phyloP scores from a whole-genome alignment of 2,329 filamentous ascomycete species.

The Cercospora brassicicola region DNA sequence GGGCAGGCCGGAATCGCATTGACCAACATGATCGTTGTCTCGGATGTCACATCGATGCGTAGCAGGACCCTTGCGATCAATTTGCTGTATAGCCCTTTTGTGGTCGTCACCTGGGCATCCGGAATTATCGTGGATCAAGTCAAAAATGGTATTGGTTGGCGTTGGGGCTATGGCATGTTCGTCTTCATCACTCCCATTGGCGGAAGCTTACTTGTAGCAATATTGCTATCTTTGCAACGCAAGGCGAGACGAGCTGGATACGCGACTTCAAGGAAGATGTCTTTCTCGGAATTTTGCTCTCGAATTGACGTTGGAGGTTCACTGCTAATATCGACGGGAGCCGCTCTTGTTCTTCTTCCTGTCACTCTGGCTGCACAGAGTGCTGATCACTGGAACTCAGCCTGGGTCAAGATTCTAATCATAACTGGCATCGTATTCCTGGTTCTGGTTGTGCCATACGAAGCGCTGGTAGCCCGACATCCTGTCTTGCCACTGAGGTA shows the following conservation, averaged over 20 bases:
- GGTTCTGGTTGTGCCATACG: slow-evolving; percentile 50
- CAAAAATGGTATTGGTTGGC: slow-evolving; percentile 46
- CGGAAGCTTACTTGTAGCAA: slow-evolving; percentile 41
- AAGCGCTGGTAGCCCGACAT: slow-evolving; percentile 47
- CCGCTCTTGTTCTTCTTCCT: slow-evolving; percentile 52
- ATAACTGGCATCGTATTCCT: slow-evolving; percentile 47
- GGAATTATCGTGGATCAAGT: slow-evolving; percentile 47
- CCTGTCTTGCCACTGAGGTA: slow-evolving; percentile 51
- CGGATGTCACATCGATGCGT: slow-evolving; percentile 46
- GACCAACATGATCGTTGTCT: slow-evolving; percentile 46
- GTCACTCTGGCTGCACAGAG: slow-evolving; percentile 49
- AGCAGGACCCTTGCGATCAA: slow-evolving; percentile 45
- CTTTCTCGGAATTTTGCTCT: slow-evolving; percentile 41
- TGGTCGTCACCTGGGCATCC: slow-evolving; percentile 45
- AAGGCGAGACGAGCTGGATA: slow-evolving; percentile 38
- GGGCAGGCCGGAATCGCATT: slow-evolving; percentile 45
- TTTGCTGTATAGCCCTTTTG: slow-evolving; percentile 44
- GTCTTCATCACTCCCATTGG: slow-evolving; percentile 46
- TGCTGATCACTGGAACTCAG: slow-evolving; percentile 45
- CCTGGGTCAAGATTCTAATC: slow-evolving; percentile 50
- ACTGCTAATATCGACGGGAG: slow-evolving; percentile 51
- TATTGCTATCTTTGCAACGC: slow-evolving; percentile 42
- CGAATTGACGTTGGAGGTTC: slow-evolving; percentile 42
- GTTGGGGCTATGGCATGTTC: slow-evolving; percentile 50
- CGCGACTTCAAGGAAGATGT: slow-evolving; percentile 31